Evolutionary conservation across 441 rosid species (phyloP).

Genomic region (Bocquillonia castaneifolia): DNA sequence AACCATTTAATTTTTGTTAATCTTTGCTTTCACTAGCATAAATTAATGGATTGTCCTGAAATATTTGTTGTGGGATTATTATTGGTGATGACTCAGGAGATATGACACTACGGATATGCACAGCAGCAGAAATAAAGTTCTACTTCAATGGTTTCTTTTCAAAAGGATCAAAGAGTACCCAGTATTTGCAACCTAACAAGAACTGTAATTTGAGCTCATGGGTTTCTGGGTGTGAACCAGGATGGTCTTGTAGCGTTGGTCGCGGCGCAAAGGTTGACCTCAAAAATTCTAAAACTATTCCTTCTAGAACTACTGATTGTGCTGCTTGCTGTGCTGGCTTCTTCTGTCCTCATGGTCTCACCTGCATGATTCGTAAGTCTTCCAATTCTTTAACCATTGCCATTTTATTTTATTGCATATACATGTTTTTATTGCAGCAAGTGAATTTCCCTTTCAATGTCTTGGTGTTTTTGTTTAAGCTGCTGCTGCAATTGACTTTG

Average conservation of each 20-base stretch:
- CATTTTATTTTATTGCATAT: neutral
- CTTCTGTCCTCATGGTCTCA: slow-evolving; percentile 92
- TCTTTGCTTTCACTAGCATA: no score
- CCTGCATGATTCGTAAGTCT: slow-evolving; percentile 97
- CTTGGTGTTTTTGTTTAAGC: no score
- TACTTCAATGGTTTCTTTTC: slow-evolving; percentile 54
- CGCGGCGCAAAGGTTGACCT: slow-evolving; percentile 43
- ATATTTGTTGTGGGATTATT: slow-evolving; percentile 12
- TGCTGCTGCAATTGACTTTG: neutral
- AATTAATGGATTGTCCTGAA: neutral
- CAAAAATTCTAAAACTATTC: slow-evolving; percentile 48
- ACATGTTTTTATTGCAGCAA: no score
- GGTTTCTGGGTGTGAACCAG: slow-evolving; percentile 91
- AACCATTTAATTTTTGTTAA: no score
- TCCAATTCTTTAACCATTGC: neutral
- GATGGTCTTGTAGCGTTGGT: slow-evolving; percentile 77
- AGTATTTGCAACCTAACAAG: slow-evolving; percentile 68
- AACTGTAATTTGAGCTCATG: slow-evolving; percentile 85
- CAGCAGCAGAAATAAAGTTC: slow-evolving; percentile 85
- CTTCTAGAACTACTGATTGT: slow-evolving; percentile 49
- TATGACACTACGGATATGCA: slow-evolving; percentile 60
- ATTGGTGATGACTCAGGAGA: slow-evolving; percentile 56
- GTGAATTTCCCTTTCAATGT: no score
- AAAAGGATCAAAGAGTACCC: slow-evolving; percentile 37
- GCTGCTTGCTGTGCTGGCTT: slow-evolving; percentile 81